A percentile compares a stretch with the other conserved stretches of the same genome.
These are phyloP conservation scores for Phytopythium litorale DNA, from an alignment of 352 stramenopile species.

Conservation along the genomic window DNA sequence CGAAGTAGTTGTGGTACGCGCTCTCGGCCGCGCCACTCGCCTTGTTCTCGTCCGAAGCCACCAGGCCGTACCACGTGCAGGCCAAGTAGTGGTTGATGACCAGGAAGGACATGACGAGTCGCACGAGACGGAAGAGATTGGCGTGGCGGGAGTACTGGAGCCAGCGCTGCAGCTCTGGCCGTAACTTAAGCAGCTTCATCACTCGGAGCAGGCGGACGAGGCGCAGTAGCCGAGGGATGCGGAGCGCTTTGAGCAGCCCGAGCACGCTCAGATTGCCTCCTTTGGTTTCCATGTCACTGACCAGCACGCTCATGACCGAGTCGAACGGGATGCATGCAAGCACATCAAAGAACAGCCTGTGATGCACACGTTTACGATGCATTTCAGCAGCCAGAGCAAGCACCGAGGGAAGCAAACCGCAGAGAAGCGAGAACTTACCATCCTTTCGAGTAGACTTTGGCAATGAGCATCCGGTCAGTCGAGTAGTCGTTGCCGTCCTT, in stretches of 20 bases:
- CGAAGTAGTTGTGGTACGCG: slow-evolving; percentile 45
- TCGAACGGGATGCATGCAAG: slow-evolving; percentile 77
- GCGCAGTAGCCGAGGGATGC: slow-evolving; percentile 60
- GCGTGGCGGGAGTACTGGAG: slow-evolving; percentile 78
- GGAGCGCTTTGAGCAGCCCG: slow-evolving; percentile 63
- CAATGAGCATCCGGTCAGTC: slow-evolving; percentile 54
- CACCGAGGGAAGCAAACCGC: background rate
- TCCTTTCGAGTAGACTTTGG: slow-evolving; percentile 45
- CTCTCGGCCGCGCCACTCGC: slow-evolving; percentile 22
- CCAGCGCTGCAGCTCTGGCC: slow-evolving; percentile 70
- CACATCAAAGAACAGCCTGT: slow-evolving; percentile 74
- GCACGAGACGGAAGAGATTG: slow-evolving; percentile 65
- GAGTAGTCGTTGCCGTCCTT: slow-evolving; percentile 55
- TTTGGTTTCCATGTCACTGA: slow-evolving; percentile 37
- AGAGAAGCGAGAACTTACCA: slow-evolving; percentile 29
- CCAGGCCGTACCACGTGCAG: slow-evolving; percentile 68
- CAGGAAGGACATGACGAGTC: slow-evolving; percentile 62
- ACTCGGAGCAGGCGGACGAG: slow-evolving; percentile 64
- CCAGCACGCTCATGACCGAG: slow-evolving; percentile 37
- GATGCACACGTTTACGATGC: slow-evolving; percentile 2
- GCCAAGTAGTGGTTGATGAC: slow-evolving; percentile 78
- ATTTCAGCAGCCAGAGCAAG: background rate
- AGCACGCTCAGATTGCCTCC: slow-evolving; percentile 55
- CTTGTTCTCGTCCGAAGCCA: slow-evolving; percentile 55
- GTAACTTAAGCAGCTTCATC: slow-evolving; percentile 71